Conservation (phyloP, 73 alveolate species). For the Uronychia setigera region DNA sequence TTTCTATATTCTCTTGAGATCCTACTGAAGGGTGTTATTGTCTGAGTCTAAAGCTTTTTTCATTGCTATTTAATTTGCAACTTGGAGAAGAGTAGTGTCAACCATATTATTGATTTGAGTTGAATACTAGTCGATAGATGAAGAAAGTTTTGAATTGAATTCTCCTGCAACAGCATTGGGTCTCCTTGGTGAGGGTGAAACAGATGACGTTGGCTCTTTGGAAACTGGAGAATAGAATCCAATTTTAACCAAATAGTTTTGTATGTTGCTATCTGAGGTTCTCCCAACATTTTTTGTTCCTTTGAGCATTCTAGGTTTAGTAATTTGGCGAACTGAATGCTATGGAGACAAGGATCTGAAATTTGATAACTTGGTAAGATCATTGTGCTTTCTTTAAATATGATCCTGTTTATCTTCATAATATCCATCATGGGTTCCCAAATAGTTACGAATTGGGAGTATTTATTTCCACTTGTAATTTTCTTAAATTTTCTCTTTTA, state of each 20-base stretch:
- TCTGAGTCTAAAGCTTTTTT: background rate
- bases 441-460: too few relatives aligned
- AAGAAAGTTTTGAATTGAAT: background rate
- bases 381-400: background rate
- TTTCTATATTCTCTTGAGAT: background rate
- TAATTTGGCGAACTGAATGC: background rate
- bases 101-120: background rate
- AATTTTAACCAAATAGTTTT: background rate
- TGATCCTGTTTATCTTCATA: background rate
- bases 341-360: background rate
- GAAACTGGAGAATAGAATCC: background rate
- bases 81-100: background rate
- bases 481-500: too few relatives aligned
- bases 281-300: background rate
- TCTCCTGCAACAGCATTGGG: too few relatives aligned
- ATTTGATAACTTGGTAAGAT: background rate
- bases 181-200: background rate
- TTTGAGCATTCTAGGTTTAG: background rate
- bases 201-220: background rate
- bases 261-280: background rate
- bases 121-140: background rate
- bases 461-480: too few relatives aligned
- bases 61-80: background rate
- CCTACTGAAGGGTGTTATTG: background rate
- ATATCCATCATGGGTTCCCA: too few relatives aligned